Conservation (phyloP, 805 yeast genomes). For the Nakazawaea molendinolei region DNA sequence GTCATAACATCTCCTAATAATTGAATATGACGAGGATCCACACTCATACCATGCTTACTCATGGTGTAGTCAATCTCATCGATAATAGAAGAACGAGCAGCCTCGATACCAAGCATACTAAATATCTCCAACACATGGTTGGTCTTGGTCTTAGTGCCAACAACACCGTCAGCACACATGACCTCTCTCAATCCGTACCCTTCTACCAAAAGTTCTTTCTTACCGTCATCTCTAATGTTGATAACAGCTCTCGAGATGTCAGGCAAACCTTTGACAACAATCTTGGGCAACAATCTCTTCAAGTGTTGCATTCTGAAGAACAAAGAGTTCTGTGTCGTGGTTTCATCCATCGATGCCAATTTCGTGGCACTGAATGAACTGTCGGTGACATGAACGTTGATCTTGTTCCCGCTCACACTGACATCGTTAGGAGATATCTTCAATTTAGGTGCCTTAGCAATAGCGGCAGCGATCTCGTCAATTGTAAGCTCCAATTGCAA, state of each 20-base stretch:
- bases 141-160: conserved; percentile 80
- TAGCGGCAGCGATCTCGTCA: conserved; percentile 80
- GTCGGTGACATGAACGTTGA: conserved; percentile 57
- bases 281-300: conserved; percentile 76
- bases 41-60: conserved; percentile 99
- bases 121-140: conserved; percentile 90
- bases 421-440: conserved; percentile 75
- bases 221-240: conserved; percentile 80
- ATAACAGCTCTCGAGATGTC: conserved; percentile 94
- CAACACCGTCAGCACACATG: conserved; percentile 95
- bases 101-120: conserved; percentile 92
- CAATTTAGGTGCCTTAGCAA: conserved; percentile 79
- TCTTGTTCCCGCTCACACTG: conserved; percentile 56
- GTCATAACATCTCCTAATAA: conserved; percentile 98
- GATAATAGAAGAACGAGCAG: conserved; percentile 90
- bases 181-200: conserved; percentile 96
- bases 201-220: conserved; percentile 89
- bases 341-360: conserved; percentile 20
- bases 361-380: conserved; percentile 27
- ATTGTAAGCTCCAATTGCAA: conserved; percentile 84
- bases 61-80: conserved; percentile 94
- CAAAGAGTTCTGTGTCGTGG: conserved; percentile 40
- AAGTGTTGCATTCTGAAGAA: conserved; percentile 87
- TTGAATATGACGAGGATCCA: conserved; percentile 99
- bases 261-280: conserved; percentile 89